These are phyloP conservation scores for Lolium multiflorum DNA, from an alignment of 176 grass and related monocot genomes.

Conservation along the genomic window DNA sequence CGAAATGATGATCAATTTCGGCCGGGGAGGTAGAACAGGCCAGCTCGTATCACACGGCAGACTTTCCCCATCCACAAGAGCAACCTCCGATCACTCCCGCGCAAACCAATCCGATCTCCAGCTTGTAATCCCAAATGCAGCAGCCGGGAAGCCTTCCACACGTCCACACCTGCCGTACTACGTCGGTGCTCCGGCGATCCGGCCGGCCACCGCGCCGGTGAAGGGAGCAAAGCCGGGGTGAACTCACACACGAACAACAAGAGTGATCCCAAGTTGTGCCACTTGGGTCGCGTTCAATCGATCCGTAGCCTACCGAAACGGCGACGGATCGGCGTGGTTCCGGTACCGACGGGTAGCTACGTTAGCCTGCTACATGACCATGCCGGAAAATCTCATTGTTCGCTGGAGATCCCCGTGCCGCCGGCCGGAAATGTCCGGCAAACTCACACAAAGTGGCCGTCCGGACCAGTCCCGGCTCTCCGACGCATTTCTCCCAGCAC, in stretches of 20 bases:
- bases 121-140: slow-evolving; percentile 35
- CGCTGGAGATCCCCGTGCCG: slow-evolving; percentile 34
- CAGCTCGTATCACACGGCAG: not conserved
- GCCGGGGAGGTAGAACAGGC: not conserved
- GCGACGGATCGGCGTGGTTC: not conserved
- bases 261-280: slow-evolving; percentile 43
- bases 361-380: not conserved
- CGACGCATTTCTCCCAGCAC: slow-evolving; percentile 39
- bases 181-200: slow-evolving; percentile 25
- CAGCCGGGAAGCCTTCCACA: not conserved
- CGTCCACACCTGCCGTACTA: not conserved
- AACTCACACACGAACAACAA: slow-evolving; percentile 44
- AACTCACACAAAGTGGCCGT: slow-evolving; percentile 63
- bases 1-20: not conserved
- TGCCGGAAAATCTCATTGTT: not conserved
- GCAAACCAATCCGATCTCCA: not conserved
- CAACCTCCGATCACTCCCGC: not conserved
- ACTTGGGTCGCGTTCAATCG: slow-evolving; percentile 26
- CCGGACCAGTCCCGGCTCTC: slow-evolving; percentile 56
- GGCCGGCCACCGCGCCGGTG: slow-evolving; percentile 6
- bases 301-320: slow-evolving; percentile 27
- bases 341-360: not conserved
- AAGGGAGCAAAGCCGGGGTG: not conserved
- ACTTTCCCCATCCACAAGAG: slow-evolving; percentile 26
- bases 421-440: slow-evolving; percentile 50